Evolutionary conservation across 73 alveolate species (phyloP).

Genomic region (Uronychia setigera): DNA sequence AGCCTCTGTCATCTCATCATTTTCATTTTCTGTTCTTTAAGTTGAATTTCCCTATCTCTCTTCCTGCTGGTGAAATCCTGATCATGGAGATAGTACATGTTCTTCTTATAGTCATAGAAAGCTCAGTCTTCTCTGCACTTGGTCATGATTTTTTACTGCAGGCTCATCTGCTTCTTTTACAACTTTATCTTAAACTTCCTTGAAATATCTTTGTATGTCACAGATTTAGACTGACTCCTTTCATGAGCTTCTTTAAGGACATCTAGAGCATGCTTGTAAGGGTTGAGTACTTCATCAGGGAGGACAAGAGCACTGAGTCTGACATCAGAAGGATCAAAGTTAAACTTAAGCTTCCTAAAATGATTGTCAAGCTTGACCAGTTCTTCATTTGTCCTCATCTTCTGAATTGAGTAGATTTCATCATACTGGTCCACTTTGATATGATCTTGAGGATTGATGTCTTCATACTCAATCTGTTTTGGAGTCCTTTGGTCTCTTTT

Average conservation of each 20-base stretch:
- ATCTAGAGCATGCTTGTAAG: not conserved
- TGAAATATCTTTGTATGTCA: not conserved
- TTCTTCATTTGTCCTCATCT: too few species aligned
- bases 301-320: not conserved
- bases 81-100: not conserved
- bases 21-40: not conserved
- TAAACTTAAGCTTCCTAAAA: not conserved
- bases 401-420: too few species aligned
- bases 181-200: not conserved
- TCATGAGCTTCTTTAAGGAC: not conserved
- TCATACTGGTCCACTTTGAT: too few species aligned
- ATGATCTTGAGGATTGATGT: too few species aligned
- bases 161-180: not conserved
- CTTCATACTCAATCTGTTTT: too few species aligned
- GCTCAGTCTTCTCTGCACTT: not conserved
- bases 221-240: not conserved
- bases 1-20: not conserved
- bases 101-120: not conserved
- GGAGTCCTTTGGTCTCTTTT: too few species aligned
- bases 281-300: not conserved
- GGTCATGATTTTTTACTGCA: not conserved
- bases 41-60: not conserved
- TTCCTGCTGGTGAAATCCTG: not conserved
- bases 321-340: not conserved
- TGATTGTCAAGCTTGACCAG: too few species aligned